phyloP scores from a whole-genome alignment of 106 monocot genomes.

The Dioscorea zingiberensis region DNA sequence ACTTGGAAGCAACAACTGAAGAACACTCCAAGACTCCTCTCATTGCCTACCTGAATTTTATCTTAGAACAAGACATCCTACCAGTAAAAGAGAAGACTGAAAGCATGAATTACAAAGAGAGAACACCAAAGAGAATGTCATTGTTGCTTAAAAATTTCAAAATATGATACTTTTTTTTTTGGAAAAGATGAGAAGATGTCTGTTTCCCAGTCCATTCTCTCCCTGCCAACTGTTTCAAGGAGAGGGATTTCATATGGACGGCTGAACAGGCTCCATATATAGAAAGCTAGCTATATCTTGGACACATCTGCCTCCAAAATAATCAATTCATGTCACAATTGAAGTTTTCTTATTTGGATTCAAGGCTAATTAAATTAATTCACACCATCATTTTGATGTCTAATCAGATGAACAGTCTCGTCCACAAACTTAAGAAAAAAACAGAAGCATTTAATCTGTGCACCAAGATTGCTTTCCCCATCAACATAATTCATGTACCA shows the following conservation, averaged over 20 bases:
- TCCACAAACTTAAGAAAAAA: not conserved
- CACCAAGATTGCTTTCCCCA: too few species aligned
- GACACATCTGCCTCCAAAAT: too few species aligned
- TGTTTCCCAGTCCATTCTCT: not conserved
- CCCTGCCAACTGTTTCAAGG: slow-evolving; percentile 11
- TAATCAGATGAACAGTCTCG: not conserved
- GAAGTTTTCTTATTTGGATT: too few species aligned
- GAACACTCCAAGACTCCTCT: not conserved
- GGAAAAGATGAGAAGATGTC: not conserved
- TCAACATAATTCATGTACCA: too few species aligned
- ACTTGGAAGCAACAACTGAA: slow-evolving; percentile 13
- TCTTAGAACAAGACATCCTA: too few species aligned
- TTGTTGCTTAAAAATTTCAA: slow-evolving; percentile 22
- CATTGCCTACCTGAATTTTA: too few species aligned
- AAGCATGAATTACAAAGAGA: not conserved
- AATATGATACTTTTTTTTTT: not conserved
- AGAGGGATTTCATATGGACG: slow-evolving; percentile 1
- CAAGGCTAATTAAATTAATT: too few species aligned
- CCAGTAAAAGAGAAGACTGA: not conserved
- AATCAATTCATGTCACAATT: too few species aligned
- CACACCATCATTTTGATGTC: too few species aligned
- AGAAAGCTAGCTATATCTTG: too few species aligned
- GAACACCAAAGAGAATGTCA: not conserved
- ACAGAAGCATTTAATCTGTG: not conserved
- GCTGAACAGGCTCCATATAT: slow-evolving; percentile 11